These are phyloP conservation scores for Penicillium sp. DNA, from an alignment of 2,329 filamentous ascomycete genomes.

Conservation along the genomic window DNA sequence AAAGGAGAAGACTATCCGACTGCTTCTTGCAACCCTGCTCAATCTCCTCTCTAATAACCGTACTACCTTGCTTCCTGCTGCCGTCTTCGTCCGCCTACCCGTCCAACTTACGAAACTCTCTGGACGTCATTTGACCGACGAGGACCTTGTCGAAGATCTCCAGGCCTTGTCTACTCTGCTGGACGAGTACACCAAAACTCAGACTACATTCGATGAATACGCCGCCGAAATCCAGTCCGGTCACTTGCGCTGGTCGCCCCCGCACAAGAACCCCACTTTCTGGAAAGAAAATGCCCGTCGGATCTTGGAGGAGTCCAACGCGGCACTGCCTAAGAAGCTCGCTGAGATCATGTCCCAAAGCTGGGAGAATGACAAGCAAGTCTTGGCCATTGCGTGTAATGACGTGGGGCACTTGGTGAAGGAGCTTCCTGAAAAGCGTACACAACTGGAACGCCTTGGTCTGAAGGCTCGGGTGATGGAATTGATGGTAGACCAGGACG, in stretches of 20 bases:
- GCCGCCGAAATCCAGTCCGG: slow-evolving; percentile 81
- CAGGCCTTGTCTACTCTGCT: slow-evolving; percentile 62
- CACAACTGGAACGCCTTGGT: slow-evolving; percentile 76
- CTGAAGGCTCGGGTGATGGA: slow-evolving; percentile 89
- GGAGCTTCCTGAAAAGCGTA: slow-evolving; percentile 81
- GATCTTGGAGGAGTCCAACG: slow-evolving; percentile 81
- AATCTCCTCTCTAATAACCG: slow-evolving; percentile 79
- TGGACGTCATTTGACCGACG: slow-evolving; percentile 51
- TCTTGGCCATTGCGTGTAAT: slow-evolving; percentile 89
- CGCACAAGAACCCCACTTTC: slow-evolving; percentile 81
- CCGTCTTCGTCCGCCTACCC: slow-evolving; percentile 80
- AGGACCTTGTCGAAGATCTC: slow-evolving; percentile 51
- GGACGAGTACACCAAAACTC: slow-evolving; percentile 76
- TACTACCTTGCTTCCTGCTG: slow-evolving; percentile 71
- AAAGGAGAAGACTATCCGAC: slow-evolving; percentile 95
- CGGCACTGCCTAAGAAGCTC: slow-evolving; percentile 73
- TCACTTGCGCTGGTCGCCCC: slow-evolving; percentile 88
- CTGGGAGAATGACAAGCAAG: slow-evolving; percentile 81
- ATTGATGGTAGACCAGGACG: slow-evolving; percentile 85
- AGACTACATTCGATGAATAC: slow-evolving; percentile 67
- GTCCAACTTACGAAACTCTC: slow-evolving; percentile 59
- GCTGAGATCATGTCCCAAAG: slow-evolving; percentile 81
- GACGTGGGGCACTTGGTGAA: slow-evolving; percentile 86
- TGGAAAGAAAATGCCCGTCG: slow-evolving; percentile 89
- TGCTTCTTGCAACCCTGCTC: slow-evolving; percentile 83